Evolutionary conservation across 2,329 filamentous ascomycete genomes (phyloP).

Genomic region (Hyphodiscus sp.): DNA sequence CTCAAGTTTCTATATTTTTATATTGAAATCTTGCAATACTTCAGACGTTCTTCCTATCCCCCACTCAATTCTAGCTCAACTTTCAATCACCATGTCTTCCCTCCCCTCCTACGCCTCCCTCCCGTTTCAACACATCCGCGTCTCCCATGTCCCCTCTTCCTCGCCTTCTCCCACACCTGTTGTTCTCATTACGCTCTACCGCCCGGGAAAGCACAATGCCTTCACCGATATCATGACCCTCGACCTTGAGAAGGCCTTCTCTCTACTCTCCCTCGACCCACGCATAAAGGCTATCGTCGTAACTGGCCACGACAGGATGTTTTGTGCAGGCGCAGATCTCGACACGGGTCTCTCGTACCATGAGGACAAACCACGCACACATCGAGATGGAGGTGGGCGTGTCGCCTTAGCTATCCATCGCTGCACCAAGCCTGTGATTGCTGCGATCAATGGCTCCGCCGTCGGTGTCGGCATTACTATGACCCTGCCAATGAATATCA

Average conservation of each 20-base stretch:
- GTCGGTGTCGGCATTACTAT: conserved; percentile 58
- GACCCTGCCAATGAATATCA: conserved; percentile 48
- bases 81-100: background rate
- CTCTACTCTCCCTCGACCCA: conserved; percentile 44
- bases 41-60: background rate
- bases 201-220: conserved; percentile 61
- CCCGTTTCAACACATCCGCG: conserved; percentile 37
- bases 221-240: conserved; percentile 59
- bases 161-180: conserved; percentile 53
- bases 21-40: no score
- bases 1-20: no score
- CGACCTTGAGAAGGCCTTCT: conserved; percentile 51
- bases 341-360: conserved; percentile 16
- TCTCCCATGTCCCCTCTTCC: conserved; percentile 43
- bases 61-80: background rate
- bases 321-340: conserved; percentile 45
- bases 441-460: conserved; percentile 51
- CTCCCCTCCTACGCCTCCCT: conserved; percentile 34
- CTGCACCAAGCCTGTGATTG: conserved; percentile 53
- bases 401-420: conserved; percentile 48
- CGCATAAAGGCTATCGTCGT: conserved; percentile 50
- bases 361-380: conserved; percentile 16
- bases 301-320: conserved; percentile 44
- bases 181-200: conserved; percentile 57
- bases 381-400: conserved; percentile 46